Conservation (phyloP, 139 green algal species). For the Ettlia oleoabundans region DNA sequence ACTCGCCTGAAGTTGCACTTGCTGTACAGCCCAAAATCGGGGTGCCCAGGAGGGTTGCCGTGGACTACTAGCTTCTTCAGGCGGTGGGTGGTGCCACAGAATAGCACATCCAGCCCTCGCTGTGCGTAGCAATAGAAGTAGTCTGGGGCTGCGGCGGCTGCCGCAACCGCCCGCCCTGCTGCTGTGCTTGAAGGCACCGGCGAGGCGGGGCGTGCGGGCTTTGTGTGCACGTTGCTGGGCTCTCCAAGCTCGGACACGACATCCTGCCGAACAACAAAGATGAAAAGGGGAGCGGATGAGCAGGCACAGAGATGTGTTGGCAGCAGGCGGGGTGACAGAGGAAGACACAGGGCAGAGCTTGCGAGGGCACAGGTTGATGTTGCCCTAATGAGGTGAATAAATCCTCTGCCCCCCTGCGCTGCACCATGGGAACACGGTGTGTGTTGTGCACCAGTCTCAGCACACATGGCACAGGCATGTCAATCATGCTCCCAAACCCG, state of each 20-base stretch:
- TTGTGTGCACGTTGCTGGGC: conserved; percentile 31
- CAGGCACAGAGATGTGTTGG: too few relatives aligned
- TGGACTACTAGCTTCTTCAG: conserved; percentile 70
- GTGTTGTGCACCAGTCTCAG: too few relatives aligned
- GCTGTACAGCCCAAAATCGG: conserved; percentile 59
- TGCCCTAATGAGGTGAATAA: too few relatives aligned
- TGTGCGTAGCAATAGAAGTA: conserved; percentile 59
- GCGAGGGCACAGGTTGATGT: too few relatives aligned
- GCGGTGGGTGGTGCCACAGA: conserved; percentile 49
- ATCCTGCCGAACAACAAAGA: too few relatives aligned
- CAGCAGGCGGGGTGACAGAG: too few relatives aligned
- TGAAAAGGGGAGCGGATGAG: too few relatives aligned
- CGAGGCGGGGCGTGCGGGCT: not conserved
- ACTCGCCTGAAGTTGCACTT: conserved; percentile 63
- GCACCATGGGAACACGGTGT: too few relatives aligned
- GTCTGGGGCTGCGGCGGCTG: conserved; percentile 9
- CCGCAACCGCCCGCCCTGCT: not conserved
- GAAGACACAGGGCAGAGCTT: too few relatives aligned
- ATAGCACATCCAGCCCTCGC: conserved; percentile 58
- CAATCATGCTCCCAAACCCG: too few relatives aligned
- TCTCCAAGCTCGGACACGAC: conserved; percentile 53
- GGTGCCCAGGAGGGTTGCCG: conserved; percentile 60
- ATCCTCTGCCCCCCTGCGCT: too few relatives aligned
- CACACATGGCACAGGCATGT: too few relatives aligned
- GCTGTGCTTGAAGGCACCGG: not conserved